Base-by-base conservation (phyloP, 139 green algal species). In the Zygnema cylindricum region DNA sequence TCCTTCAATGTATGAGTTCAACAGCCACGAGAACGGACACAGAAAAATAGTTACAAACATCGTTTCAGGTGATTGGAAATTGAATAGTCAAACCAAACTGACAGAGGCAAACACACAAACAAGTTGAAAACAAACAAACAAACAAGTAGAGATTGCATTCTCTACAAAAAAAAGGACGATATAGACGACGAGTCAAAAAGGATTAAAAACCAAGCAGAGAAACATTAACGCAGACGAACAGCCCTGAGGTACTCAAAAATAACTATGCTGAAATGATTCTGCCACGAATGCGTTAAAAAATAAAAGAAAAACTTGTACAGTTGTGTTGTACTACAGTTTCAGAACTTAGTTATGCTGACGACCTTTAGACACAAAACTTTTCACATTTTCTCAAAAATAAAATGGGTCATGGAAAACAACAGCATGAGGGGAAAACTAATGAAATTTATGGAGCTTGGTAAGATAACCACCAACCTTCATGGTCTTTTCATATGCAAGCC, bases 401-500 rank as follows among this genome's bases (percentile, higher is more conserved):
- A 30, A 84, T 11, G 41, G 2, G 76, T 43, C 33, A 85, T 54
- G 54, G 0, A 73, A 69, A 55, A 35, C 81, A 81, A 76, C 16
- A 7, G 35, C 32, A 22, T 84, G 30, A 69, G n/a, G 33, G 76
- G 69, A 82, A n/a, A 82, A 82, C 30, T 33, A 69, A 41, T n/a
- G 76, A 11, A 23, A 21, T 23, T 84, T 42, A 0, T 81, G 22
- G 32, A 1, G 11, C 0, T 11, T 21, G 49, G 49, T 16, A 16
- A 63, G 7, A 16, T 21, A 0, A 0, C 43, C 40, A n/a, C 39
- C n/a, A 36, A 87, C 82, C 82, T 85, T 49, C 1, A 89, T 42
- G 23, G 81, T 90, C 33, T 40, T 89, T 21, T 57, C 49, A 69
- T 91, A 91, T 16, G 87, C 87, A 36, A 35, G 35, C 83, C 83